Conservation (phyloP, 768 basidiomycete species). For the Kwoniella sp. region DNA sequence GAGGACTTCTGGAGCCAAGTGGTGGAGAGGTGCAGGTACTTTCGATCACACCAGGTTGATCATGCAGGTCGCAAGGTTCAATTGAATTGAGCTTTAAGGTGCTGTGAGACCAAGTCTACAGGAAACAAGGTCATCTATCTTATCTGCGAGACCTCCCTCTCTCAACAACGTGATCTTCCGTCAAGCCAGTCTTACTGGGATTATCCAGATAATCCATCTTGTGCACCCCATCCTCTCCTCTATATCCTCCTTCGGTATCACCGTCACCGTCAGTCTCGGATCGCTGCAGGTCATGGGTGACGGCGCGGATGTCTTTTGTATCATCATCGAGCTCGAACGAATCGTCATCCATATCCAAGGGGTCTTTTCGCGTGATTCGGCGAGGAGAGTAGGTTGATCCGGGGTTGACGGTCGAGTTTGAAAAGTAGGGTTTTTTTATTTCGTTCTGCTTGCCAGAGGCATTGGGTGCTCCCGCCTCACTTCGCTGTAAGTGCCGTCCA, state of each 20-base stretch:
- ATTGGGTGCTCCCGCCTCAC: background rate
- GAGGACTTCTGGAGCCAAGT: too few relatives aligned
- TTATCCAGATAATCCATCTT: constrained; percentile 20
- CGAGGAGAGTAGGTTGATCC: background rate
- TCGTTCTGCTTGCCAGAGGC: background rate
- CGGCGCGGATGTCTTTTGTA: background rate
- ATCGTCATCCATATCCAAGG: constrained; percentile 16
- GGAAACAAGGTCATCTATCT: background rate
- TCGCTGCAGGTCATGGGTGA: background rate
- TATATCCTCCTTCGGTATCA: background rate
- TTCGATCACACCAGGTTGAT: too few relatives aligned
- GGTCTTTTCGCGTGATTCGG: constrained; percentile 7
- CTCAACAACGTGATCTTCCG: background rate
- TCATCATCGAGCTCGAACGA: constrained; percentile 4
- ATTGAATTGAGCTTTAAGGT: too few relatives aligned
- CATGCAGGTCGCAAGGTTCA: too few relatives aligned
- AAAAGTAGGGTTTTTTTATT: background rate
- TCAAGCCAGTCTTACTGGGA: constrained; percentile 8
- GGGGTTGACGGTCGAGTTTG: background rate
- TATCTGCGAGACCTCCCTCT: background rate
- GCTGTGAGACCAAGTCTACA: too few relatives aligned
- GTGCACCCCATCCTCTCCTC: too few relatives aligned
- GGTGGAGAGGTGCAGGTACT: too few relatives aligned
- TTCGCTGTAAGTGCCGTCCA: background rate
- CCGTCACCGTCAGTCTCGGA: background rate